Conservation (phyloP, 2,329 filamentous ascomycete genomes). For the Lasiodiplodia citricola region DNA sequence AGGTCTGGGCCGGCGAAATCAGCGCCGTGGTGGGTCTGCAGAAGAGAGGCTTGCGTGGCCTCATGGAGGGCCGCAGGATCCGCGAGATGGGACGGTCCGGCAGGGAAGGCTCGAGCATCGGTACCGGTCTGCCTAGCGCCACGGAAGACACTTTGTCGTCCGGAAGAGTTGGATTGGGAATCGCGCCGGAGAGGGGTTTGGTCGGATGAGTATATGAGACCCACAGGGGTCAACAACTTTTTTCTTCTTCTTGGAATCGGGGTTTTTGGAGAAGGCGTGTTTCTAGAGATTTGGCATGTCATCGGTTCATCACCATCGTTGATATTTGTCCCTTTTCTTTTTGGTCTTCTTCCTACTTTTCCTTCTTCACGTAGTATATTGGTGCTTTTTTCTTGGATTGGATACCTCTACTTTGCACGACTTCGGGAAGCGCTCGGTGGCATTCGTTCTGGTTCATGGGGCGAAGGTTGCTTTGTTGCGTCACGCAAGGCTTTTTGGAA, state of each 20-base stretch:
- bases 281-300: neutral
- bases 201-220: neutral
- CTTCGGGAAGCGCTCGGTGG: neutral
- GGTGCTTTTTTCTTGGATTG: neutral
- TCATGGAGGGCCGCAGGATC: constrained; percentile 93
- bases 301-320: neutral
- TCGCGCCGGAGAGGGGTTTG: constrained; percentile 17
- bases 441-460: neutral
- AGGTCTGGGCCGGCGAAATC: constrained; percentile 80
- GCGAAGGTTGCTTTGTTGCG: neutral
- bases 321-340: neutral
- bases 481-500: neutral
- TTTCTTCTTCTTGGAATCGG: neutral
- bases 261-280: neutral
- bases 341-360: neutral
- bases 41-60: constrained; percentile 85
- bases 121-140: neutral
- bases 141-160: neutral
- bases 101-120: neutral
- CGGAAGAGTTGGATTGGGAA: neutral
- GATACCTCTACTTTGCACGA: neutral
- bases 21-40: constrained; percentile 94
- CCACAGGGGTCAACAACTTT: neutral
- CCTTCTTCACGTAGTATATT: neutral
- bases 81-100: constrained; percentile 67